Conservation (phyloP, 2,329 filamentous ascomycete genomes). For the Cytospora piceicola region DNA sequence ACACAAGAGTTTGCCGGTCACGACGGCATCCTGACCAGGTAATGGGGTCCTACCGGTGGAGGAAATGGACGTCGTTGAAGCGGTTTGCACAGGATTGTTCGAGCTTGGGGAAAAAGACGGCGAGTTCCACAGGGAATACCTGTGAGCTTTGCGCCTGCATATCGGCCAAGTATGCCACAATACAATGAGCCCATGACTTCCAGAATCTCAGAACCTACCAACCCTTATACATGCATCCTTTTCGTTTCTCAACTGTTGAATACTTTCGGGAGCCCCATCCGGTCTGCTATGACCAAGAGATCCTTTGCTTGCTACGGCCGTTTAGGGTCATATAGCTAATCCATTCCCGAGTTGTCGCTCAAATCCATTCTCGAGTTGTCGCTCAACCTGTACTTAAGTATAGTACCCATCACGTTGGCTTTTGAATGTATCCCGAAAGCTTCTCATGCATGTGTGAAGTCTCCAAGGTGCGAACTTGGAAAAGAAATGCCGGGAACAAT, state of each 20-base stretch:
- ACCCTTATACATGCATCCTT: background rate
- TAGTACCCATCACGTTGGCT: background rate
- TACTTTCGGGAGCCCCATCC: too few relatives aligned
- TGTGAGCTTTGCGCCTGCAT: slow-evolving; percentile 7
- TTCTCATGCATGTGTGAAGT: background rate
- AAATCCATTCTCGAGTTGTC: background rate
- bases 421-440: background rate
- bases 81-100: slow-evolving; percentile 6
- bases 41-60: background rate
- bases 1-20: slow-evolving; percentile 8
- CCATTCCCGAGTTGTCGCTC: background rate
- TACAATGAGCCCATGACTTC: slow-evolving; percentile 17
- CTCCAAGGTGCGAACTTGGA: slow-evolving; percentile 26
- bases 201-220: slow-evolving; percentile 12
- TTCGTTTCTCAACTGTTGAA: background rate
- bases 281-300: background rate
- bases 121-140: slow-evolving; percentile 2
- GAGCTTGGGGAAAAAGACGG: slow-evolving; percentile 14
- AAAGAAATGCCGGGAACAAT: slow-evolving; percentile 41
- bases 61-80: slow-evolving; percentile 4
- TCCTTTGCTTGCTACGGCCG: background rate
- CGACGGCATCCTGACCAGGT: slow-evolving; percentile 17
- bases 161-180: slow-evolving; percentile 12
- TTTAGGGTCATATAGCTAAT: slow-evolving; percentile 3
- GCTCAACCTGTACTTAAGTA: background rate